Evolutionary conservation across 1,139 yeast genomes (phyloP).

Genomic region (Pichia sp.): DNA sequence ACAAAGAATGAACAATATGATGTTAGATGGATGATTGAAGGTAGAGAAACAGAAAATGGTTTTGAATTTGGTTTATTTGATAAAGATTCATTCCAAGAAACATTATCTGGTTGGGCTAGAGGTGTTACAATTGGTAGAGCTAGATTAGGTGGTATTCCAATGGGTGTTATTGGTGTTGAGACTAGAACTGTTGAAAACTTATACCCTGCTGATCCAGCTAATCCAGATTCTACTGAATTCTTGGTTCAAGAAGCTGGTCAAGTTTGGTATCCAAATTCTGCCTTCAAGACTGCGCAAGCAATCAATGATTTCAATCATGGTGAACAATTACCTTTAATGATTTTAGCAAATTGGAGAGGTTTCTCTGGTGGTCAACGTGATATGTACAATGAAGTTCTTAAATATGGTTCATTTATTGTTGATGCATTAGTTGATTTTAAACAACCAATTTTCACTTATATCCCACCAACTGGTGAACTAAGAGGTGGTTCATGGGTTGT

Average conservation of each 20-base stretch:
- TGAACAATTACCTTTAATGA: constrained; percentile 95
- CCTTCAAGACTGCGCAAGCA: constrained; percentile 98
- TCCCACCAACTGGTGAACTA: constrained; percentile 96
- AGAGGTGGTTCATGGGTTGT: constrained; percentile 99
- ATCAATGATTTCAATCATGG: constrained; percentile 95
- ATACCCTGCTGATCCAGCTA: constrained; percentile 96
- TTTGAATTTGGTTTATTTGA: constrained; percentile 89
- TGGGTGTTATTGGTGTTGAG: constrained; percentile 97
- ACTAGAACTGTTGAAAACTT: constrained; percentile 83
- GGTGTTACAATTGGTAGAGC: constrained; percentile 99
- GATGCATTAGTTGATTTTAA: constrained; percentile 94
- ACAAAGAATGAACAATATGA: constrained; percentile 70
- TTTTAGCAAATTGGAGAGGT: constrained; percentile 99
- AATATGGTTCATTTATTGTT: constrained; percentile 93
- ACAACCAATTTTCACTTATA: constrained; percentile 93
- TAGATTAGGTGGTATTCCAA: constrained; percentile 95
- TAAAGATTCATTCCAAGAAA: constrained; percentile 88
- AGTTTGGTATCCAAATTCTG: constrained; percentile 99
- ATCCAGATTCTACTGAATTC: constrained; percentile 86
- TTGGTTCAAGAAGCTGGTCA: constrained; percentile 95
- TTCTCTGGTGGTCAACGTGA: constrained; percentile 99
- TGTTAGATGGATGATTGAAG: constrained; percentile 92
- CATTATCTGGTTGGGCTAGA: constrained; percentile 97
- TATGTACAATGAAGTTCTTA: constrained; percentile 96
- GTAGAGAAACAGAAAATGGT: constrained; percentile 63